phyloP scores from a whole-genome alignment of 2,329 filamentous ascomycete species.

The Pseudogymnoascus sp. region DNA sequence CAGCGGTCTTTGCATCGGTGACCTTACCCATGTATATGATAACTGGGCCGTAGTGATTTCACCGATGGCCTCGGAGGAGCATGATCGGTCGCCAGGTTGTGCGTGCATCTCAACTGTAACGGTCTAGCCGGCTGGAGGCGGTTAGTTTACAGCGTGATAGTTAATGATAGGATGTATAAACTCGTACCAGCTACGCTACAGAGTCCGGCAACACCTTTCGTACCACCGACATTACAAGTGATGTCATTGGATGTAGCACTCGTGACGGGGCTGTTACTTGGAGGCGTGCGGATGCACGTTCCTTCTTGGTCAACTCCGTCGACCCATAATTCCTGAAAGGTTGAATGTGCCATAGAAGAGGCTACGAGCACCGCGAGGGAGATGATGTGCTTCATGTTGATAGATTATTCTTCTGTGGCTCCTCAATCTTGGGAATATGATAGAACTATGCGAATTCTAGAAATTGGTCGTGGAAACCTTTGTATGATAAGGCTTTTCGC shows the following conservation, averaged over 20 bases:
- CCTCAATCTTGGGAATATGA: not conserved
- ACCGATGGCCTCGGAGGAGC: constrained; percentile 42
- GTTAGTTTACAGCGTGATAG: constrained; percentile 38
- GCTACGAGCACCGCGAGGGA: constrained; percentile 12
- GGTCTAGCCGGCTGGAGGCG: constrained; percentile 42
- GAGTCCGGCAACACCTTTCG: constrained; percentile 30
- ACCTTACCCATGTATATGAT: constrained; percentile 42
- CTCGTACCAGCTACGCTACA: constrained; percentile 1
- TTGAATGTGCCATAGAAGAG: constrained; percentile 35
- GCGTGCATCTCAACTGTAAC: constrained; percentile 48
- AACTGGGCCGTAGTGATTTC: constrained; percentile 38
- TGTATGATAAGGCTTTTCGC: not conserved
- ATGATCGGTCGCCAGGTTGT: constrained; percentile 41
- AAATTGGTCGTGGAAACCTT: not conserved
- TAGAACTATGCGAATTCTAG: not conserved
- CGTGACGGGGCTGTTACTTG: constrained; percentile 44
- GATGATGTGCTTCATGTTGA: not conserved
- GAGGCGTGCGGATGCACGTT: constrained; percentile 41
- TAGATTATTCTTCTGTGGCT: not conserved
- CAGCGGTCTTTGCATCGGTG: constrained; percentile 38
- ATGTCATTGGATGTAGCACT: constrained; percentile 40
- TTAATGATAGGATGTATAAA: constrained; percentile 24
- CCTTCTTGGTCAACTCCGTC: constrained; percentile 43
- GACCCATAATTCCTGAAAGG: constrained; percentile 42
- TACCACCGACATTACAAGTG: constrained; percentile 40